Evolutionary conservation across 2,329 filamentous ascomycete species (phyloP), one percentile per base, ranked within the genome.

Genomic region (Colletotrichum chrysophilum): DNA sequence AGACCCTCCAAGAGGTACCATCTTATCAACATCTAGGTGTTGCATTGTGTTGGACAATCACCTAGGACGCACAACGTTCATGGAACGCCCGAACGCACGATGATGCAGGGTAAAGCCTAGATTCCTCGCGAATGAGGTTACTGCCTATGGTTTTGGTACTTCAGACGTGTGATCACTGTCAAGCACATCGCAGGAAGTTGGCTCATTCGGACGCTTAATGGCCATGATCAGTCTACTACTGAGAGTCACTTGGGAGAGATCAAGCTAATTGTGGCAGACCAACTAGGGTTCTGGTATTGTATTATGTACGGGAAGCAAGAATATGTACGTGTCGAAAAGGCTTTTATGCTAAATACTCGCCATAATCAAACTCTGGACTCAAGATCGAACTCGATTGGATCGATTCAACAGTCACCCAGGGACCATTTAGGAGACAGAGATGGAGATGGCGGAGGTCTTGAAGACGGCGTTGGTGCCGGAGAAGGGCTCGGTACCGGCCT

Each of bases 401-500:
- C 30, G 36, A 14, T 1, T n/a, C 24, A 28, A 30, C 43, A 18
- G 18, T 5, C 7, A 9, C 16, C 12, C 4, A 7, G 1, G 4
- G 5, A 18, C 16, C n/a, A 13, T 24, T 65, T 62, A 76, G 14
- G 43, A 18, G 28, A 77, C 73, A 18, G 73, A 66, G 21, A 73
- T 69, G 30, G 66, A 66, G 76, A 76, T 71, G 55, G 64, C 55
- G 16, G 52, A 52, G 61, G 76, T 77, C 30, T 76, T 78, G 75
- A 81, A 80, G 32, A 79, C 76, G 55, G 77, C 79, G 70, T 88
- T 83, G 58, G 78, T 84, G 56, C 89, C 90, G 73, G 85, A 86
- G 78, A 91, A 91, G 4, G 89, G 87, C 83, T 92, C 90, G 4
- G 90, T 91, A 8, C 90, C 90, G 14, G 89, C 89, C 73, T 87